Evolutionary conservation across 768 basidiomycete genomes (phyloP), one percentile per base, ranked within the genome.

Genomic region (Serendipita vermifera): DNA sequence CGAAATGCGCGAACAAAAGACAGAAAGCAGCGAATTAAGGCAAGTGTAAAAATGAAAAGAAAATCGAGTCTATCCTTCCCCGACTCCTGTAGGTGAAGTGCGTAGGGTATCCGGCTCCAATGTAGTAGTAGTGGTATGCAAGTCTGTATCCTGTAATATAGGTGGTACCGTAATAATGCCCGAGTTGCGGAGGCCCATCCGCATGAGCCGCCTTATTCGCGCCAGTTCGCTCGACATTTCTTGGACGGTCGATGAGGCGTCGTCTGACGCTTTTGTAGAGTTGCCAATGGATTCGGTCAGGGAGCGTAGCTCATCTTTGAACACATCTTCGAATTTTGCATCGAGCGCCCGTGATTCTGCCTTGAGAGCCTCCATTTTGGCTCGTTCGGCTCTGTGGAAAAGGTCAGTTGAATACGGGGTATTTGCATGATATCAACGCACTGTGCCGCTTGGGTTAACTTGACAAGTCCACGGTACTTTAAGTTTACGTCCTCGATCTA

Each of bases 161-260:
- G n/a, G n/a, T n/a, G n/a, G n/a, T n/a, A n/a, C n/a, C n/a, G n/a
- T n/a, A n/a, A n/a, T n/a, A n/a, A n/a, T n/a, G n/a, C n/a, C n/a
- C n/a, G n/a, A n/a, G n/a, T n/a, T n/a, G n/a, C n/a, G n/a, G n/a
- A n/a, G n/a, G n/a, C n/a, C 59, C 13, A 61, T 38, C 54, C 61
- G 83, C 80, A 89, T 87, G 36, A 89, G 73, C 61, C 86, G 75
- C 64, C 83, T 75, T 64, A 89, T 69, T 57, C 84, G 74, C 48
- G 78, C 76, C 40, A 88, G 71, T 65, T 88, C 86, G 27, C 72
- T 70, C 3, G 82, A 71, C 29, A 87, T 66, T 31, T 71, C 69
- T 85, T 73, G 72, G 29, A 87, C 82, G 33, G 80, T 85, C 53
- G 73, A 73, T 22, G 68, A 67, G 2, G 86, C 80, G 62, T 73